A percentile compares a stretch with the other conserved stretches of the same genome.
Conservation (phyloP, 345 rosid species). For the Physaria fendleri region DNA sequence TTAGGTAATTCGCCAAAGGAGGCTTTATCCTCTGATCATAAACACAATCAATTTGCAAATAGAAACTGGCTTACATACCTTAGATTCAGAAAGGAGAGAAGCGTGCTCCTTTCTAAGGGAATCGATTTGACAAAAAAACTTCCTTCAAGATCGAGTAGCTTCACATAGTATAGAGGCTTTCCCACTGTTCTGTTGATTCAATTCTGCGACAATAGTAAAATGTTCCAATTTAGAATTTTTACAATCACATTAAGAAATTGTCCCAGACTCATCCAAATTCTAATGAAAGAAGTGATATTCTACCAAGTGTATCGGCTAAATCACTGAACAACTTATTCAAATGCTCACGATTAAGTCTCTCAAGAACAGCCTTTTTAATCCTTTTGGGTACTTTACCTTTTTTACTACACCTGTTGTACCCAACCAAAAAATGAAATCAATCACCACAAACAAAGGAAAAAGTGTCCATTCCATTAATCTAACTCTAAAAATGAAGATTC, state of each 20-base stretch:
- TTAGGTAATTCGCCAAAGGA: too few species aligned
- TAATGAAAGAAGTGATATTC: constrained; percentile 2
- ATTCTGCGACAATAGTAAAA: constrained; percentile 46
- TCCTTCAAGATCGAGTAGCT: constrained; percentile 69
- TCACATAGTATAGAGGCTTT: constrained; percentile 71
- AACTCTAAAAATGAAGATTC: too few species aligned
- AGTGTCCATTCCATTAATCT: too few species aligned
- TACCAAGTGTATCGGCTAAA: constrained; percentile 75
- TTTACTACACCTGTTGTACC: constrained; percentile 46
- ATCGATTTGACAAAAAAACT: constrained; percentile 60
- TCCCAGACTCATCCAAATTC: background rate
- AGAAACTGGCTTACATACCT: constrained; percentile 47
- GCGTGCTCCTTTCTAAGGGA: constrained; percentile 62
- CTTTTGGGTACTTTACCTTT: constrained; percentile 69
- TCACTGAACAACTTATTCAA: constrained; percentile 82
- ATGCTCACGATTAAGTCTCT: constrained; percentile 92
- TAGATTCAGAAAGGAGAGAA: constrained; percentile 67
- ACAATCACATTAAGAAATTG: background rate
- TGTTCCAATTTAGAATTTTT: background rate
- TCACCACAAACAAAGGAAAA: background rate
- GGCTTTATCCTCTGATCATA: too few species aligned
- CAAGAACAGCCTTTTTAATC: constrained; percentile 78
- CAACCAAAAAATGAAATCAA: background rate
- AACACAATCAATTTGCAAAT: background rate
- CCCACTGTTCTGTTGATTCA: constrained; percentile 62